phyloP scores from a whole-genome alignment of 495 filamentous ascomycete species.

The Alectoria sarmentosa region DNA sequence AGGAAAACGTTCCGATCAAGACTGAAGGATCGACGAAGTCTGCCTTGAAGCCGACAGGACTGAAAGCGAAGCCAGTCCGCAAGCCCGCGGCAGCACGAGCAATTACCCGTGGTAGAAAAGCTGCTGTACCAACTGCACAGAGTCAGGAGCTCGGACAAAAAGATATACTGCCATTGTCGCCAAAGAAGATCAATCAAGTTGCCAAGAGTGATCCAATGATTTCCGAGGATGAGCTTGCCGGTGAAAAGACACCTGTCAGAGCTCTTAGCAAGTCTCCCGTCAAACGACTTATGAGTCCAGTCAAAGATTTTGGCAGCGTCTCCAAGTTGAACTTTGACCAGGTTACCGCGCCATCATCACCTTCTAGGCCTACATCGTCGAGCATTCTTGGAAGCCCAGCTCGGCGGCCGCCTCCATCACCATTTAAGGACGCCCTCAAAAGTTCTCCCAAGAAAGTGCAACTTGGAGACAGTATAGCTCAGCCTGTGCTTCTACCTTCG shows the following conservation, averaged over 20 bases:
- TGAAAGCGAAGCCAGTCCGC: constrained; percentile 45
- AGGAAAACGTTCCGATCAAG: constrained; percentile 32
- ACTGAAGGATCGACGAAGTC: constrained; percentile 28
- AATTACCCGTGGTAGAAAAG: constrained; percentile 20
- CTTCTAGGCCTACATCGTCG: constrained; percentile 12
- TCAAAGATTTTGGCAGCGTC: constrained; percentile 28
- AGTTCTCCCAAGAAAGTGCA: constrained; percentile 30
- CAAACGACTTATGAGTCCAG: constrained; percentile 32
- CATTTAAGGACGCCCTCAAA: constrained; percentile 42
- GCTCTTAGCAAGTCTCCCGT: constrained; percentile 35
- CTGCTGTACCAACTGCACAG: neutral
- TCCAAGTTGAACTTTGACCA: constrained; percentile 35
- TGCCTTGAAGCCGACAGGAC: constrained; percentile 31
- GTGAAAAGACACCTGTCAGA: constrained; percentile 37
- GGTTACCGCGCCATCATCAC: constrained; percentile 26
- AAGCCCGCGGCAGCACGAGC: constrained; percentile 31
- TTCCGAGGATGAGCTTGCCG: constrained; percentile 46
- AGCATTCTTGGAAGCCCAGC: constrained; percentile 44
- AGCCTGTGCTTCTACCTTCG: constrained; percentile 17
- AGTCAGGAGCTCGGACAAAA: constrained; percentile 1
- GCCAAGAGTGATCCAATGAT: constrained; percentile 40
- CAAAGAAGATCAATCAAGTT: constrained; percentile 49
- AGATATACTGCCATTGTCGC: constrained; percentile 38
- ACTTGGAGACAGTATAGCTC: constrained; percentile 13
- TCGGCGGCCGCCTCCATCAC: constrained; percentile 42